A percentile compares a stretch with the other conserved stretches of the same genome.
These are phyloP conservation scores for Globisporangium orthogonon DNA, from an alignment of 352 stramenopile genomes.

Conservation along the genomic window DNA sequence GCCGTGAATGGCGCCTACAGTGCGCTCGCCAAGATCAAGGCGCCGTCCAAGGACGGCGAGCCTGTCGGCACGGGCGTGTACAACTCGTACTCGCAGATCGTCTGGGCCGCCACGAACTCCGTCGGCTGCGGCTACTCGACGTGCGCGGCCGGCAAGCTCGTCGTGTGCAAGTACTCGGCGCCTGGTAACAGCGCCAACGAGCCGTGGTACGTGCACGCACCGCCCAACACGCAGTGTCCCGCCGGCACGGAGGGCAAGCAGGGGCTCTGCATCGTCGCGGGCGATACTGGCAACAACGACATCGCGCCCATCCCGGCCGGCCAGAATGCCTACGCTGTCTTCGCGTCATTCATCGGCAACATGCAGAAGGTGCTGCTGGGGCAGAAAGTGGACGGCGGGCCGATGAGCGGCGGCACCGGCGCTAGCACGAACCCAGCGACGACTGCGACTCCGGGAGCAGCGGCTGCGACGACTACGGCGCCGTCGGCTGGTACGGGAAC, in stretches of 20 bases:
- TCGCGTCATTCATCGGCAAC: conserved; percentile 39
- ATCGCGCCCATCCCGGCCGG: conserved; percentile 49
- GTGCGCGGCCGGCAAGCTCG: conserved; percentile 30
- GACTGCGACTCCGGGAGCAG: neutral
- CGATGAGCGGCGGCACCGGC: conserved; percentile 8
- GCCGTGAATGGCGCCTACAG: conserved; percentile 44
- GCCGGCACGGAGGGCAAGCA: conserved; percentile 31
- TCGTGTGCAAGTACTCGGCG: conserved; percentile 60
- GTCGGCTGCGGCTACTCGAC: conserved; percentile 53
- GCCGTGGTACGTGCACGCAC: conserved; percentile 55
- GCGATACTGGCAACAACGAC: conserved; percentile 37
- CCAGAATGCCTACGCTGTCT: conserved; percentile 53
- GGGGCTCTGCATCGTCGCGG: conserved; percentile 46
- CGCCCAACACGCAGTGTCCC: conserved; percentile 40
- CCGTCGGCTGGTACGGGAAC: neutral
- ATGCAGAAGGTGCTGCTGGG: conserved; percentile 45
- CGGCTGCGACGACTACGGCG: conserved; percentile 3
- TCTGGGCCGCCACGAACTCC: conserved; percentile 55
- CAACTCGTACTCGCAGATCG: conserved; percentile 70
- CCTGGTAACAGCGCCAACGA: conserved; percentile 42
- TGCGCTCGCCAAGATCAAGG: conserved; percentile 33
- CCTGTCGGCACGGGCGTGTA: conserved; percentile 50
- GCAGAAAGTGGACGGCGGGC: conserved; percentile 18
- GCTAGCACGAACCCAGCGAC: conserved; percentile 10
- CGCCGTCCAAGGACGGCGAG: conserved; percentile 35